Evolutionary conservation across 164 flowering plant genomes (phyloP).

Genomic region (Magnolia kwangsiensis): DNA sequence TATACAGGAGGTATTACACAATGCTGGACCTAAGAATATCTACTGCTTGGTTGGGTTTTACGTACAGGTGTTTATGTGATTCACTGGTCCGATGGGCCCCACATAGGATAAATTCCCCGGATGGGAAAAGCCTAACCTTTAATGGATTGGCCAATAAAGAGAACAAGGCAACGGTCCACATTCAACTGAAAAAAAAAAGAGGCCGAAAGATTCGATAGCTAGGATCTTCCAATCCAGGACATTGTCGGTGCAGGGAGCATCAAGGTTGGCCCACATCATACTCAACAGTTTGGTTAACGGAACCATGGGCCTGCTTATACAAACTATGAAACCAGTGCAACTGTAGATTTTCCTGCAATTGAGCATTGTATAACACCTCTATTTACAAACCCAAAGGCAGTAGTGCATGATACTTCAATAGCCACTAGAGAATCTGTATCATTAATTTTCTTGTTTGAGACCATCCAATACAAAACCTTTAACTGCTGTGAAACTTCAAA

Average conservation of each 20-base stretch:
- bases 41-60: background rate
- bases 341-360: background rate
- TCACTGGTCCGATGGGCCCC: too few species aligned
- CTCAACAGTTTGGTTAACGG: background rate
- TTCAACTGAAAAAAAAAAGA: background rate
- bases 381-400: background rate
- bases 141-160: background rate
- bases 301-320: background rate
- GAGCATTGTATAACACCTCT: background rate
- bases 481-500: conserved; percentile 3
- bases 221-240: background rate
- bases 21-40: background rate
- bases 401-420: background rate
- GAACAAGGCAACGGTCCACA: background rate
- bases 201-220: background rate
- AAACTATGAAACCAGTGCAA: background rate
- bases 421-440: background rate
- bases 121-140: background rate
- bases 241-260: background rate
- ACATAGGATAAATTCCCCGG: background rate
- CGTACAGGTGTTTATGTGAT: background rate
- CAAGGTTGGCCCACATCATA: background rate
- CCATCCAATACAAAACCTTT: background rate
- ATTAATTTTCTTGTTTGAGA: background rate
- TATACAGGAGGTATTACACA: background rate